These are phyloP conservation scores for Atkinsonella hypoxylon DNA, from an alignment of 2,329 filamentous ascomycete species.

Conservation along the genomic window DNA sequence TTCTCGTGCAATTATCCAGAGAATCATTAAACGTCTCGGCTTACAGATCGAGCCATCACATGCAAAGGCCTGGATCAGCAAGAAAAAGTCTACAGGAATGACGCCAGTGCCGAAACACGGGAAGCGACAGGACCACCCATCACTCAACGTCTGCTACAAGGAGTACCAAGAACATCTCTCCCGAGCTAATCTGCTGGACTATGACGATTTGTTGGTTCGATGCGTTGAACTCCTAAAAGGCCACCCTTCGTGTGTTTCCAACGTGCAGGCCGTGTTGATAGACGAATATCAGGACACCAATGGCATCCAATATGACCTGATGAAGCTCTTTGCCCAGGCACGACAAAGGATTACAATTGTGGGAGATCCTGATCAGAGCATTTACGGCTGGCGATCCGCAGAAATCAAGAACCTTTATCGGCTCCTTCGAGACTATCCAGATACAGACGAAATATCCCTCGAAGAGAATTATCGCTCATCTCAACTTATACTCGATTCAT, in stretches of 20 bases:
- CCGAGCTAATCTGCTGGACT: slow-evolving; percentile 76
- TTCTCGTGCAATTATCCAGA: slow-evolving; percentile 64
- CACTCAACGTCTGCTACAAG: slow-evolving; percentile 55
- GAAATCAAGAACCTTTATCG: slow-evolving; percentile 80
- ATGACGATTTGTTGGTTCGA: slow-evolving; percentile 79
- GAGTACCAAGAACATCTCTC: slow-evolving; percentile 70
- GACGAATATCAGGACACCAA: slow-evolving; percentile 99
- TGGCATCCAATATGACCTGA: slow-evolving; percentile 85
- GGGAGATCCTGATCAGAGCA: slow-evolving; percentile 94
- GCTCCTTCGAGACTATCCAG: slow-evolving; percentile 63
- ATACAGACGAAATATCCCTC: slow-evolving; percentile 70
- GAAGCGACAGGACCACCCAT: slow-evolving; percentile 32
- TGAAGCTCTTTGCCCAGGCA: slow-evolving; percentile 70
- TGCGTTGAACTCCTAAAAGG: slow-evolving; percentile 67
- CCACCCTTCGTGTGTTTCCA: slow-evolving; percentile 71
- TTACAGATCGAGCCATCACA: slow-evolving; percentile 56
- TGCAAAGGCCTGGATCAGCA: slow-evolving; percentile 67
- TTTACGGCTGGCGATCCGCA: slow-evolving; percentile 90
- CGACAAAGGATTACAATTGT: slow-evolving; percentile 79
- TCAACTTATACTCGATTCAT: slow-evolving; percentile 66
- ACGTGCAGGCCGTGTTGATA: slow-evolving; percentile 82
- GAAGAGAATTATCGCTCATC: slow-evolving; percentile 95
- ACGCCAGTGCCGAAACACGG: slow-evolving; percentile 29
- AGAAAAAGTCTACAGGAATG: slow-evolving; percentile 45
- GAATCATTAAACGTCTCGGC: slow-evolving; percentile 67